These are phyloP conservation scores for Fragilaria radians DNA, from an alignment of 108 stramenopile genomes.

Conservation along the genomic window DNA sequence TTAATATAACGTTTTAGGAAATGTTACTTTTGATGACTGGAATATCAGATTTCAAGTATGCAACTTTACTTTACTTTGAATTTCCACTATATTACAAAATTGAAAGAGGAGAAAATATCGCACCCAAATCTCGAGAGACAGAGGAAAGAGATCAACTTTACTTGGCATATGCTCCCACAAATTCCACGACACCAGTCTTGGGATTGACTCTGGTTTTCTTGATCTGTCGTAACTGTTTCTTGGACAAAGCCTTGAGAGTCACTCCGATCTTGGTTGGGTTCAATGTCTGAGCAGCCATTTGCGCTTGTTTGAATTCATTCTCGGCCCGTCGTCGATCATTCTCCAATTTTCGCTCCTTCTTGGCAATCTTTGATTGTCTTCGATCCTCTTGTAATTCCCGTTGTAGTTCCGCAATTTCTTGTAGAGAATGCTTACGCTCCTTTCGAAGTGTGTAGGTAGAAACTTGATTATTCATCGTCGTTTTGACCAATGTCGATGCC, in stretches of 20 bases:
- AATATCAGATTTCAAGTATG: too few relatives aligned
- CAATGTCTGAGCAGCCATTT: slow-evolving; percentile 47
- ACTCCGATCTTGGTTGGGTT: slow-evolving; percentile 50
- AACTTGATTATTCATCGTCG: slow-evolving; percentile 45
- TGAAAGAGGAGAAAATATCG: too few relatives aligned
- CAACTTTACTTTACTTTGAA: too few relatives aligned
- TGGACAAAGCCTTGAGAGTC: slow-evolving; percentile 91
- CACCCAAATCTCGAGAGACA: too few relatives aligned
- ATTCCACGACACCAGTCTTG: slow-evolving; percentile 90
- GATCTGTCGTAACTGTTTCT: slow-evolving; percentile 92
- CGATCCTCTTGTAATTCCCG: slow-evolving; percentile 51
- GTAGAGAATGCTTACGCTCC: slow-evolving; percentile 27
- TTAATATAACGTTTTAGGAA: too few relatives aligned
- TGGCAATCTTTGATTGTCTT: slow-evolving; percentile 24
- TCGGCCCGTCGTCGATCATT: slow-evolving; percentile 74
- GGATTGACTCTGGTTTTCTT: slow-evolving; percentile 92
- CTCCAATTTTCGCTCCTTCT: slow-evolving; percentile 71
- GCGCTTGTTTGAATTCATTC: slow-evolving; percentile 71
- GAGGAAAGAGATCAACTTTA: too few relatives aligned
- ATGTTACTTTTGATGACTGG: too few relatives aligned
- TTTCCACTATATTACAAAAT: too few relatives aligned
- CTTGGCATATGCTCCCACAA: slow-evolving; percentile 77
- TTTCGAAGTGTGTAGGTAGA: slow-evolving; percentile 53
- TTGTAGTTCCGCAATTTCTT: slow-evolving; percentile 45
- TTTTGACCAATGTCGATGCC: slow-evolving; percentile 68